phyloP scores from a whole-genome alignment of 1,284 basidiomycete species.

The Irpex sp. region DNA sequence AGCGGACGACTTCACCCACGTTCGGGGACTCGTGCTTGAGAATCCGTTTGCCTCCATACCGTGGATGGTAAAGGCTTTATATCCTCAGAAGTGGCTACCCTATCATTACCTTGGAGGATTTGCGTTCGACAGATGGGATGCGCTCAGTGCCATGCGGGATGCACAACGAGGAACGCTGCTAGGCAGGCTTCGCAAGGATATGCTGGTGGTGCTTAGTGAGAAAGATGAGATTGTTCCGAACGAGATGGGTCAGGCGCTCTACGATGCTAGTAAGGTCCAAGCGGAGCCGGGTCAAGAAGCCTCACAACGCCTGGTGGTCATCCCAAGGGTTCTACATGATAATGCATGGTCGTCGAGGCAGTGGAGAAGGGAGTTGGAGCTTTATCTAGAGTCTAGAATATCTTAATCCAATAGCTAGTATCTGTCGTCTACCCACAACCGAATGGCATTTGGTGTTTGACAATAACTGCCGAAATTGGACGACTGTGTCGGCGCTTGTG shows the following conservation, averaged over 20 bases:
- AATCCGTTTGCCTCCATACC: slow-evolving; percentile 50
- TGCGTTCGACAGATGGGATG: slow-evolving; percentile 47
- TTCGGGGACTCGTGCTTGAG: slow-evolving; percentile 43
- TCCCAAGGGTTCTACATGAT: slow-evolving; percentile 40
- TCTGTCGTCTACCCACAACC: not conserved
- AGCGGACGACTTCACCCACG: slow-evolving; percentile 14
- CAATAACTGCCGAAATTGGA: not conserved
- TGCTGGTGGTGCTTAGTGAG: slow-evolving; percentile 37
- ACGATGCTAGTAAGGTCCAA: slow-evolving; percentile 11
- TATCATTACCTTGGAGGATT: slow-evolving; percentile 44
- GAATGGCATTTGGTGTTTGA: too few relatives aligned
- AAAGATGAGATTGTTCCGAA: slow-evolving; percentile 46
- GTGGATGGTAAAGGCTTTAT: slow-evolving; percentile 45
- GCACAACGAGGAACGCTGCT: slow-evolving; percentile 17
- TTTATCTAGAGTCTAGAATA: not conserved
- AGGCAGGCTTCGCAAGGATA: slow-evolving; percentile 20
- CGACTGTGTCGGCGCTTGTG: not conserved
- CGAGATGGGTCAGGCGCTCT: slow-evolving; percentile 35
- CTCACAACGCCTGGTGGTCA: slow-evolving; percentile 21
- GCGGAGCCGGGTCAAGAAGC: not conserved
- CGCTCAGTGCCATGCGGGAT: slow-evolving; percentile 25
- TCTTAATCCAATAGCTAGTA: not conserved
- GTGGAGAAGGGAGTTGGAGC: slow-evolving; percentile 33
- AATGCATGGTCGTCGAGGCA: slow-evolving; percentile 35
- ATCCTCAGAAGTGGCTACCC: slow-evolving; percentile 46